These are phyloP conservation scores for Vanrija pseudolonga DNA, from an alignment of 1,284 basidiomycete genomes.

Conservation along the genomic window DNA sequence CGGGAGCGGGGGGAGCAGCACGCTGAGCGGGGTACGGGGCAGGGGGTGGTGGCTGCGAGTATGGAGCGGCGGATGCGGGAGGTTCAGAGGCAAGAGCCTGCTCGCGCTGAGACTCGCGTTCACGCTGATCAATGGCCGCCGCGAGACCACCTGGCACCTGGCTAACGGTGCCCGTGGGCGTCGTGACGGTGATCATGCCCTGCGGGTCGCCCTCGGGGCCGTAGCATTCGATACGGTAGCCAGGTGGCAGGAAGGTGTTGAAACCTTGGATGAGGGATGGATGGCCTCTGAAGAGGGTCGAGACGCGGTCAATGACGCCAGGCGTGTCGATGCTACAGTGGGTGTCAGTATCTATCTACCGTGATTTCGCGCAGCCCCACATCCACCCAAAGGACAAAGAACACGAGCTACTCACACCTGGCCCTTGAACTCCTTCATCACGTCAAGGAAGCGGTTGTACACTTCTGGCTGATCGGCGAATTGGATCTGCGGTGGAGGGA, in stretches of 20 bases:
- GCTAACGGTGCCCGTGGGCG: conserved; percentile 77
- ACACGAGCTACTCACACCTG: conserved; percentile 67
- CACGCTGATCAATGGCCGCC: conserved; percentile 36
- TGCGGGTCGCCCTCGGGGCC: conserved; percentile 56
- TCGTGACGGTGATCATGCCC: conserved; percentile 89
- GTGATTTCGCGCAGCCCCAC: background rate
- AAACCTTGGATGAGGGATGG: conserved; percentile 94
- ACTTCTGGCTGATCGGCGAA: conserved; percentile 91
- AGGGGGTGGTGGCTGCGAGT: conserved; percentile 6
- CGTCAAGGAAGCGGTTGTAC: conserved; percentile 95
- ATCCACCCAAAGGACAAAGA: conserved; percentile 3
- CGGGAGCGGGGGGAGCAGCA: conserved; percentile 2
- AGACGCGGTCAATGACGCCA: conserved; percentile 96
- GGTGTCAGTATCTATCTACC: background rate
- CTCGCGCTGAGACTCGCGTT: conserved; percentile 16
- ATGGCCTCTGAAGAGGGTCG: conserved; percentile 89
- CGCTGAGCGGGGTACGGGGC: no score
- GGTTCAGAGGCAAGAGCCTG: no score
- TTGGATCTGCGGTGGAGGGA: conserved; percentile 55
- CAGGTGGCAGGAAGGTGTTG: conserved; percentile 96
- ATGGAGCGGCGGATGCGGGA: conserved; percentile 11
- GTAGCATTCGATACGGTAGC: conserved; percentile 88
- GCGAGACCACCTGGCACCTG: conserved; percentile 52
- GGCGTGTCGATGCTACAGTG: conserved; percentile 87
- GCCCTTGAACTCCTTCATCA: conserved; percentile 99